A percentile compares a stretch with the other conserved stretches of the same genome.
These are phyloP conservation scores for Botrytis sinoallii DNA, from an alignment of 2,329 filamentous ascomycete species.

Conservation along the genomic window DNA sequence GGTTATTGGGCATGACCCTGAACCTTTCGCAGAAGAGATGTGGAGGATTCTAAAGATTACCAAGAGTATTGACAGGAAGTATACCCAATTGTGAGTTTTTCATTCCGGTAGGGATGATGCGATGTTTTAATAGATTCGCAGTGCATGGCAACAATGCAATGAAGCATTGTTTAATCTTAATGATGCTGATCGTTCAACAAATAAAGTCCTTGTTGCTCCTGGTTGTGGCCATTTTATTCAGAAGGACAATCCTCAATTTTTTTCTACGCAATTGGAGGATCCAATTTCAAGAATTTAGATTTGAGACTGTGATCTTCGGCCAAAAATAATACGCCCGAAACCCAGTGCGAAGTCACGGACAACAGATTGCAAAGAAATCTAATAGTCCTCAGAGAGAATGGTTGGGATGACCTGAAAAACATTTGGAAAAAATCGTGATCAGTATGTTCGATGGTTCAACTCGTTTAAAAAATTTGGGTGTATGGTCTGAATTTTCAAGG, in stretches of 20 bases:
- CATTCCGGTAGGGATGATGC: neutral
- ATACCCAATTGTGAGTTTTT: neutral
- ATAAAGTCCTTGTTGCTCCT: neutral
- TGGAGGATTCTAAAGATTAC: neutral
- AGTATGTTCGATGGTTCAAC: neutral
- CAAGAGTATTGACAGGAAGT: neutral
- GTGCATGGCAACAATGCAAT: neutral
- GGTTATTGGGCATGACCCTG: neutral
- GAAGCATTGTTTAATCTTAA: neutral
- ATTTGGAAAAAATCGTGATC: neutral
- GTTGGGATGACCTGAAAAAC: neutral
- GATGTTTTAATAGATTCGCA: neutral
- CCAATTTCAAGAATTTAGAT: neutral
- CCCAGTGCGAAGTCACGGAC: neutral
- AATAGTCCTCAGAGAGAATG: neutral
- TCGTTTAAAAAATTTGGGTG: fast-evolving
- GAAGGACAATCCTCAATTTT: neutral
- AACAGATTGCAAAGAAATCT: neutral
- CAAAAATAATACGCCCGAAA: fast-evolving
- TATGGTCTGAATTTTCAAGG: neutral
- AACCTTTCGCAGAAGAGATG: neutral
- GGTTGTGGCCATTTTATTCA: neutral
- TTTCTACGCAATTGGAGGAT: neutral
- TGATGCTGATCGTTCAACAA: neutral
- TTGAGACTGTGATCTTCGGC: fast-evolving